phyloP scores from a whole-genome alignment of 345 rosid genomes.

The Clarkia xantiana region DNA sequence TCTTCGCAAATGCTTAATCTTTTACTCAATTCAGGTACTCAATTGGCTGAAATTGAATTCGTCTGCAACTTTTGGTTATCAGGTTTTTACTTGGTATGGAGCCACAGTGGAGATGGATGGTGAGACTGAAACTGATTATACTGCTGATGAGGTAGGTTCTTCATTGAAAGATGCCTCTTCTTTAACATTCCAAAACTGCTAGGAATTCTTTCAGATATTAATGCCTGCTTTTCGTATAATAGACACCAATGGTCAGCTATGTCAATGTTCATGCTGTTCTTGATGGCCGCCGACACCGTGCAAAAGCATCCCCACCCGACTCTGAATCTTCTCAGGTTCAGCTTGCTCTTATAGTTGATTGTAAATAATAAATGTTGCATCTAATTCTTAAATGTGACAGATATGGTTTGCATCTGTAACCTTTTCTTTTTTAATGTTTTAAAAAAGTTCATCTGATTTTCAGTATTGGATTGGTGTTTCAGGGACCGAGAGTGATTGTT shows the following conservation, averaged over 20 bases:
- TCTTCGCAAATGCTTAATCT: background rate
- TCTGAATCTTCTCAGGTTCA: conserved; percentile 45
- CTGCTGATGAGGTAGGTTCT: conserved; percentile 62
- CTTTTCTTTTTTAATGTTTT: background rate
- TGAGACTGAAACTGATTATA: conserved; percentile 74
- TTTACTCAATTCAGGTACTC: too few species aligned
- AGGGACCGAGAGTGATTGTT: conserved; percentile 86
- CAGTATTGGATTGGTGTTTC: conserved; percentile 8
- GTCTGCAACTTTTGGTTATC: background rate
- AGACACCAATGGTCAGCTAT: conserved; percentile 97
- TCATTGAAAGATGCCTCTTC: background rate
- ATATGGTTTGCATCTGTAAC: background rate
- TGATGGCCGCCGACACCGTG: conserved; percentile 52
- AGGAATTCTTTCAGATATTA: background rate
- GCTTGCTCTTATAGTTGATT: background rate
- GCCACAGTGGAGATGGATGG: conserved; percentile 90
- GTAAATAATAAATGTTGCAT: background rate
- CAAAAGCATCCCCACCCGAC: conserved; percentile 49
- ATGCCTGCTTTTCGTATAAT: conserved; percentile 4
- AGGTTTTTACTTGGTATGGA: conserved; percentile 96
- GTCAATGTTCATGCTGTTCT: conserved; percentile 74
- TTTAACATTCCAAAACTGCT: background rate
- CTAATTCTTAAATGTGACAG: background rate
- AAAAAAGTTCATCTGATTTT: background rate
- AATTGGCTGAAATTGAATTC: too few species aligned